Evolutionary conservation across 805 yeast genomes (phyloP).

Genomic region (Barnettozyma botsteinii): DNA sequence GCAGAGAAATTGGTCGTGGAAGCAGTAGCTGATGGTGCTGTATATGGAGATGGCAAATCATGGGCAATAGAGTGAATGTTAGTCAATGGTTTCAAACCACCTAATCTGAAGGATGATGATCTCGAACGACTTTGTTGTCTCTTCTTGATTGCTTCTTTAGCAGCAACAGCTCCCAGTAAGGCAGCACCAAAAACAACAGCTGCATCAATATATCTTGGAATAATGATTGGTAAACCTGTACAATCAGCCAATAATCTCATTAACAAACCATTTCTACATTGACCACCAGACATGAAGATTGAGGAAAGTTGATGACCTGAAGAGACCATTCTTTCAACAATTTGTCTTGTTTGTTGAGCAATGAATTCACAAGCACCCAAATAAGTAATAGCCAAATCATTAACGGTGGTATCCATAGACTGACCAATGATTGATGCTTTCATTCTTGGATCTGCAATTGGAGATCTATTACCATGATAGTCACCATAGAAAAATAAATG

Average conservation of each 20-base stretch:
- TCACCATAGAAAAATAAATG: conserved; percentile 93
- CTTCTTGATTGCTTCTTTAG: conserved; percentile 47
- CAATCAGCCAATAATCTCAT: conserved; percentile 90
- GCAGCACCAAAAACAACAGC: conserved; percentile 98
- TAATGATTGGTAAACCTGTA: conserved; percentile 84
- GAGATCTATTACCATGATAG: conserved; percentile 93
- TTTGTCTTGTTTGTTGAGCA: conserved; percentile 96
- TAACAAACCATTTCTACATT: conserved; percentile 84
- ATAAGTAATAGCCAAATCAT: conserved; percentile 79
- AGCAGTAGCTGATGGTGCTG: conserved; percentile 77
- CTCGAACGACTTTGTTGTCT: conserved; percentile 13
- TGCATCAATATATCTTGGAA: conserved; percentile 93
- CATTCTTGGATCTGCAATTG: conserved; percentile 95
- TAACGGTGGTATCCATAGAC: conserved; percentile 82
- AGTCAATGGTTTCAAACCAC: conserved; percentile 23
- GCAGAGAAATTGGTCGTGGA: conserved; percentile 46
- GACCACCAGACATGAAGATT: conserved; percentile 93
- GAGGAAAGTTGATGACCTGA: conserved; percentile 74
- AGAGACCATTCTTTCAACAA: conserved; percentile 75
- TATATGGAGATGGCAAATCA: conserved; percentile 58
- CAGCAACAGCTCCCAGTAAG: conserved; percentile 89
- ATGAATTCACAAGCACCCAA: conserved; percentile 95
- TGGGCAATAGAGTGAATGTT: conserved; percentile 4
- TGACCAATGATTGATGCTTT: conserved; percentile 88
- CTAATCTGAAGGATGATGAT: conserved; percentile 23